Percentiles rank a stretch among this genome's conserved stretches.
These are phyloP conservation scores for Lachancea meyersii DNA, from an alignment of 805 yeast species.

Conservation along the genomic window DNA sequence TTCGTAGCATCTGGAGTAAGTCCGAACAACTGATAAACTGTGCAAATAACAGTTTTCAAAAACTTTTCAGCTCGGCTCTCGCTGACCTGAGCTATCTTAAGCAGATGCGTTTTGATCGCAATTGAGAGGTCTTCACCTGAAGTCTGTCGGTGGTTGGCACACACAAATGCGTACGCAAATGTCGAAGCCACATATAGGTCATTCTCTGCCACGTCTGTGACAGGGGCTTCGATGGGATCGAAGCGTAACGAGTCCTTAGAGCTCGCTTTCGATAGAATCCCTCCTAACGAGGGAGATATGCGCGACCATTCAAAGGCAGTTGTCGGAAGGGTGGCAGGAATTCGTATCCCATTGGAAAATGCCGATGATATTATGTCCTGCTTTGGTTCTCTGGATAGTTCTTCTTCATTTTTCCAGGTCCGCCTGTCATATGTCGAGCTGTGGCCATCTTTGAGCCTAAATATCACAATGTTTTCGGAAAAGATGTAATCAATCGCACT, in stretches of 20 bases:
- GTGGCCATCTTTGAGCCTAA: conserved; percentile 12
- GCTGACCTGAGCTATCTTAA: conserved; percentile 18
- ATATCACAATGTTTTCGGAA: conserved; percentile 1
- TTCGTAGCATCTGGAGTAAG: conserved; percentile 32
- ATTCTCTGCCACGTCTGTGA: conserved; percentile 12
- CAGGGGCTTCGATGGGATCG: conserved; percentile 15
- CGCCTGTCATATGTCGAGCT: conserved; percentile 10
- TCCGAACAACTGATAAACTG: conserved; percentile 31
- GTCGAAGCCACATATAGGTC: conserved; percentile 29
- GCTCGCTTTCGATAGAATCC: conserved; percentile 22
- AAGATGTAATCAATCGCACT: not conserved
- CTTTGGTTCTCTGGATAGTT: not conserved
- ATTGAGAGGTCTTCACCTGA: conserved; percentile 33
- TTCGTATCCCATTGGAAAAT: conserved; percentile 27
- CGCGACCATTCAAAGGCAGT: conserved; percentile 27
- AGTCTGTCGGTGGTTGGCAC: conserved; percentile 30
- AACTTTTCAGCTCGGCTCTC: conserved; percentile 25
- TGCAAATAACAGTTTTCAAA: conserved; percentile 22
- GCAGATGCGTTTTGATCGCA: conserved; percentile 29
- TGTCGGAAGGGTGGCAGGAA: conserved; percentile 20
- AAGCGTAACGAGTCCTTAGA: conserved; percentile 18
- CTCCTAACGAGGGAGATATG: conserved; percentile 33
- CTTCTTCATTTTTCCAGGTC: conserved; percentile 11
- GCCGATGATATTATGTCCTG: conserved; percentile 26
- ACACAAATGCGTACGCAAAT: conserved; percentile 33